Base-by-base conservation (phyloP, 352 stramenopile species). In the Phytophthora chlamydospora region DNA sequence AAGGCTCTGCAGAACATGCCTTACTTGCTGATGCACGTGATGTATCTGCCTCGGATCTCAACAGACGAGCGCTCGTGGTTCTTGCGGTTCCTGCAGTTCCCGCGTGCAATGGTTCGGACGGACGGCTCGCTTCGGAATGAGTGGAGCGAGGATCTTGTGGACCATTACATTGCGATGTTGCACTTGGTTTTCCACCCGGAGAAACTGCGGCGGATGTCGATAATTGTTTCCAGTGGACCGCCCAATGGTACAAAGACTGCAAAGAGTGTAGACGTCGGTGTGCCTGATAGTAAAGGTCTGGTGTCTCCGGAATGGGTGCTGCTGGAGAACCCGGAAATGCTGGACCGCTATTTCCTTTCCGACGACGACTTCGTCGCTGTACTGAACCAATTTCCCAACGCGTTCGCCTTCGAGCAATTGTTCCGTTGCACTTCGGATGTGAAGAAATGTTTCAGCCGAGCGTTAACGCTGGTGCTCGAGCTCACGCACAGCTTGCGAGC, bases 151-250 rank as follows among this genome's bases (percentile, higher is more conserved):
- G 84, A 91, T 48, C 64, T 92, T 5, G 80, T 96, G 0, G 87
- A 96, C 43, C 84, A 93, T 51, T 96, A 93, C 52, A 71, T 96
- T 24, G 83, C 85, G 5, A 93, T 96, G 85, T 34, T 93, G 51
- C 87, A 96, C 60, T 63, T 96, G 5, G 85, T 96, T 0, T 96
- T 96, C 43, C 85, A 96, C 53, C 87, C 87, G 5, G 80, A 93
- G 36, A 91, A 93, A 46, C 49, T 96, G n/a, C 67, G 85, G 27
- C 61, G 75, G 33, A 76, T 92, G 72, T 81, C 83, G 2, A 77
- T 88, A 9, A 47, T 94, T 31, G 83, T 94, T 8, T 92, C 85
- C 1, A 91, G 80, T 36, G 76, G 82, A 29, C 62, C 79, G 21
- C 51, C 66, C 0, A 76, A 69, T 48, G 71, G 62, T 4, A 16